These are phyloP conservation scores for Triticum aestivum DNA, from an alignment of 176 grass and related monocot species.

Conservation along the genomic window DNA sequence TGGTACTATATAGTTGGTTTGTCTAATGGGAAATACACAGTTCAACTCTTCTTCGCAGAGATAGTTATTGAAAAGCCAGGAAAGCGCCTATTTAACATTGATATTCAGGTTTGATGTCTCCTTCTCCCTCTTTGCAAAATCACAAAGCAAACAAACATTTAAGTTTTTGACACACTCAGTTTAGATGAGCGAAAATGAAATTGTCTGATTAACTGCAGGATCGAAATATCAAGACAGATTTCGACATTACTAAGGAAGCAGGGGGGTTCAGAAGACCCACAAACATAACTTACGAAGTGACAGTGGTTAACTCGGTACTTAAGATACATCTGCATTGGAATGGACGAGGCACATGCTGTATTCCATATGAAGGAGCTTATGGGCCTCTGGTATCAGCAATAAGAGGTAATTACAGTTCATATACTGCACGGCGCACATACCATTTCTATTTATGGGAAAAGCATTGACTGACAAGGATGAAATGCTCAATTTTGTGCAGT, in stretches of 20 bases:
- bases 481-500: constrained; percentile 19
- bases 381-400: constrained; percentile 66
- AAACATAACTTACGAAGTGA: constrained; percentile 27
- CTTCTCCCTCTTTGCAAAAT: no score
- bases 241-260: constrained; percentile 42
- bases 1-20: constrained; percentile 49
- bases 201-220: constrained; percentile 12
- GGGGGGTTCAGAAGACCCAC: neutral
- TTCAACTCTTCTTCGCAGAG: constrained; percentile 58
- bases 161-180: neutral
- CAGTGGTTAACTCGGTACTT: constrained; percentile 9
- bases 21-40: constrained; percentile 33
- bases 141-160: no score
- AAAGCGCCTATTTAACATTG: constrained; percentile 55
- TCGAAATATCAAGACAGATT: constrained; percentile 29
- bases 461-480: neutral
- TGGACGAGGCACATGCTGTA: constrained; percentile 52
- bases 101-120: constrained; percentile 36
- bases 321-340: constrained; percentile 61
- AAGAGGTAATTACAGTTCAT: constrained; percentile 9
- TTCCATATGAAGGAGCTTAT: constrained; percentile 51
- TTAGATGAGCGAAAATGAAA: neutral
- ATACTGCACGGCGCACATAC: neutral
- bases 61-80: constrained; percentile 48
- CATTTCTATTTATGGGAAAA: no score